Conservation (phyloP, 1,284 basidiomycete genomes). For the Heterobasidion parviporum region DNA sequence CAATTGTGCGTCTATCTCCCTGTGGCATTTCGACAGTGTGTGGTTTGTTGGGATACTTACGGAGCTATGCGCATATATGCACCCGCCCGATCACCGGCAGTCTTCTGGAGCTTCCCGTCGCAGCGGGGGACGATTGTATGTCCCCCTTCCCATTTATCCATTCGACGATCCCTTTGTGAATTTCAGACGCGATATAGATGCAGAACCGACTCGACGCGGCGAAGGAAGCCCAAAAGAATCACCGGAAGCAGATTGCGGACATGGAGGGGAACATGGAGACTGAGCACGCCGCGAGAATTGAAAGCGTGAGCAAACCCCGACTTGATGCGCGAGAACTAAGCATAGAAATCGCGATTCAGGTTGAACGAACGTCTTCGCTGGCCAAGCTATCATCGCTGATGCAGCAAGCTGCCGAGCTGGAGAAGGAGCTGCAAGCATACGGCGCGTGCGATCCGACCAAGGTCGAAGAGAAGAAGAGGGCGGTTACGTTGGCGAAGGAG, state of each 20-base stretch:
- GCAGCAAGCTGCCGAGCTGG: constrained; percentile 47
- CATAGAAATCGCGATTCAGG: constrained; percentile 29
- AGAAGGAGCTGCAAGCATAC: constrained; percentile 65
- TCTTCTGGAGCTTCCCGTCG: constrained; percentile 91
- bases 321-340: neutral
- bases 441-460: constrained; percentile 78
- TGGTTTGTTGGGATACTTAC: neutral
- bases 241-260: constrained; percentile 38
- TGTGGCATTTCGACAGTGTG: neutral
- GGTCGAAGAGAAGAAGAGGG: constrained; percentile 67
- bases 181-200: constrained; percentile 29
- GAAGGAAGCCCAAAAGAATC: constrained; percentile 36
- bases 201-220: constrained; percentile 51
- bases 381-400: constrained; percentile 40
- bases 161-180: too few species aligned
- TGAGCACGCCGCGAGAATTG: constrained; percentile 51
- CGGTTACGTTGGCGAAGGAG: constrained; percentile 66
- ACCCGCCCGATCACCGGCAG: constrained; percentile 27
- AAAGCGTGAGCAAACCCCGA: constrained; percentile 44
- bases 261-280: constrained; percentile 28
- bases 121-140: constrained; percentile 71
- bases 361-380: constrained; percentile 43
- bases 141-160: constrained; percentile 3
- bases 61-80: constrained; percentile 24
- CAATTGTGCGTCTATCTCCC: constrained; percentile 56